Percentiles rank a stretch among this genome's conserved stretches.
These are phyloP conservation scores for Phytophthora nicotianae DNA, from an alignment of 352 stramenopile genomes.

Conservation along the genomic window DNA sequence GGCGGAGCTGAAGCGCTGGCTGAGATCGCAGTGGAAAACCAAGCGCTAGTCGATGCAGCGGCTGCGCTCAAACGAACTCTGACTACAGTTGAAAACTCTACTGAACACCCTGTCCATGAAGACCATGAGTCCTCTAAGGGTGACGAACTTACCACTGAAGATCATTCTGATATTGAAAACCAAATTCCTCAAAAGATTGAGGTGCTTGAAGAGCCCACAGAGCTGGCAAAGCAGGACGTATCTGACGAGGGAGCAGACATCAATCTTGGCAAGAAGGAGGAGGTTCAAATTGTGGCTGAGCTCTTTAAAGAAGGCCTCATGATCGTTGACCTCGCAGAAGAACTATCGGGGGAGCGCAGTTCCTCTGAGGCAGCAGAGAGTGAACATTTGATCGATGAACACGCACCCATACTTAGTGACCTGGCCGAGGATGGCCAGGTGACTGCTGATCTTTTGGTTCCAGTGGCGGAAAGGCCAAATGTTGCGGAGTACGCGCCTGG, in stretches of 20 bases:
- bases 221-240: slow-evolving; percentile 4
- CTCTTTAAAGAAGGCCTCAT: neutral
- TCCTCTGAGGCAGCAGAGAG: neutral
- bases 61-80: slow-evolving; percentile 16
- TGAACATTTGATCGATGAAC: neutral
- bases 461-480: neutral
- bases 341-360: neutral
- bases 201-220: neutral
- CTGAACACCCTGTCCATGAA: neutral
- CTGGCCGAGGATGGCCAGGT: neutral
- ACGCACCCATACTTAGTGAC: neutral
- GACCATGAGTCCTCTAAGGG: neutral
- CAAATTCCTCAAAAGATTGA: slow-evolving; percentile 6
- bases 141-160: neutral
- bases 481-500: no score
- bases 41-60: slow-evolving; percentile 13
- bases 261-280: neutral
- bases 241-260: slow-evolving; percentile 6
- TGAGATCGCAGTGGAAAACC: slow-evolving; percentile 2
- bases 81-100: neutral
- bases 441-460: neutral
- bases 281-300: neutral
- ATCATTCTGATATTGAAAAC: neutral
- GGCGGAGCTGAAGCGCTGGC: slow-evolving; percentile 3
- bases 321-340: slow-evolving; percentile 1